A percentile compares a stretch with the other conserved stretches of the same genome.
Evolutionary conservation across 495 filamentous ascomycete genomes (phyloP).

Genomic region (Wilcoxina mikolae): DNA sequence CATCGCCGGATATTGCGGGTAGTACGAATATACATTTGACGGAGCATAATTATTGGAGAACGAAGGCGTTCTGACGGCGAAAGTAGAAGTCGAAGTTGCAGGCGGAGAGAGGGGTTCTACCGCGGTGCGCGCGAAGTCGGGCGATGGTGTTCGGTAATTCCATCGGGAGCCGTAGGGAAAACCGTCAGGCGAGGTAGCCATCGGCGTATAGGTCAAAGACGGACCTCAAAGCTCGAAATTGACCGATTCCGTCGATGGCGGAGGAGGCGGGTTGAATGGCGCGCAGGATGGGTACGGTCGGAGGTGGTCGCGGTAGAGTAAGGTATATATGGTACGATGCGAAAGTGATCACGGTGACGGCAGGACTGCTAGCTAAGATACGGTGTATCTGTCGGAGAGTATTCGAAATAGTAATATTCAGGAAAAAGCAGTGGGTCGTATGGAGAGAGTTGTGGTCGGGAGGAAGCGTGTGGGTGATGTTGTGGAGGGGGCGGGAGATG

Average conservation of each 20-base stretch:
- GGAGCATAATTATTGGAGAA: not conserved
- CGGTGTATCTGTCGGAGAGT: no score
- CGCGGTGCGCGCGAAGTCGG: conserved; percentile 25
- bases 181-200: conserved; percentile 15
- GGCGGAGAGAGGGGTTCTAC: conserved; percentile 23
- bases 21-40: not conserved
- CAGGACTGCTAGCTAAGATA: no score
- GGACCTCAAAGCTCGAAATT: conserved; percentile 1
- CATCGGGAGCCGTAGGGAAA: conserved; percentile 21
- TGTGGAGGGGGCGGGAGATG: no score
- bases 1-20: conserved; percentile 1
- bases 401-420: no score
- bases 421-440: no score
- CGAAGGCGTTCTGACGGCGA: not conserved
- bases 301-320: conserved; percentile 5
- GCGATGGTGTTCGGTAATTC: conserved; percentile 25
- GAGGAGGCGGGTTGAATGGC: not conserved
- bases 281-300: conserved; percentile 1
- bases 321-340: not conserved
- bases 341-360: no score
- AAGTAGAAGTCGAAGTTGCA: not conserved
- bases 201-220: conserved; percentile 16
- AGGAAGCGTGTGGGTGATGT: no score
- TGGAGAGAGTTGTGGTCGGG: no score
- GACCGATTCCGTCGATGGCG: conserved; percentile 9